Percentiles rank a stretch among this genome's conserved stretches.
Conservation (phyloP, 805 yeast genomes). For the Yamadazyma nakazawae region DNA sequence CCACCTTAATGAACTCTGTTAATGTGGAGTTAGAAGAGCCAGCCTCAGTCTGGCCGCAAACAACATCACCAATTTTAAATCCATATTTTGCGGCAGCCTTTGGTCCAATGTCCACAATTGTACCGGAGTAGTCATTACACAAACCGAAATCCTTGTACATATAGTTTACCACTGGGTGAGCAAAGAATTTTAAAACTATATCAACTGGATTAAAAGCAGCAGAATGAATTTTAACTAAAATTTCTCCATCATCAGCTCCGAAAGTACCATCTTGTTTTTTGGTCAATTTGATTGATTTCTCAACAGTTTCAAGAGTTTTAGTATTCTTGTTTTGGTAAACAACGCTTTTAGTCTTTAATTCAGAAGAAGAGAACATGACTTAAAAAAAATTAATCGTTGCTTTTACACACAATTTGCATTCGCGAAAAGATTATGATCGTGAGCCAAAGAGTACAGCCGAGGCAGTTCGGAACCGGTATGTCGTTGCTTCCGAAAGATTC, state of each 20-base stretch:
- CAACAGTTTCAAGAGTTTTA: neutral
- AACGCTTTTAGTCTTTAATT: neutral
- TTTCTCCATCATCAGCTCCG: slow-evolving; percentile 8
- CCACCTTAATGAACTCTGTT: slow-evolving; percentile 44
- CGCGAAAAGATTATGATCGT: too few species aligned
- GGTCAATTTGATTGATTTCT: neutral
- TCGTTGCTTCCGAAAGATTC: too few species aligned
- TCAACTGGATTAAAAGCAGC: slow-evolving; percentile 37
- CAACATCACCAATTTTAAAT: slow-evolving; percentile 27
- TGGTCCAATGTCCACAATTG: slow-evolving; percentile 28
- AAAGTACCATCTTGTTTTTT: neutral
- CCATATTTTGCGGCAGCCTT: slow-evolving; percentile 17
- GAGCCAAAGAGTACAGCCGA: too few species aligned
- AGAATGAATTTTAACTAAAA: slow-evolving; percentile 29
- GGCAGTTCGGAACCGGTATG: too few species aligned
- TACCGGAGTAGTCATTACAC: slow-evolving; percentile 34
- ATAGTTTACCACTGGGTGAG: slow-evolving; percentile 8
- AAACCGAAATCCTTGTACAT: slow-evolving; percentile 19
- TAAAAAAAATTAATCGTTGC: neutral
- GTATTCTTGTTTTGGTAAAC: slow-evolving; percentile 7
- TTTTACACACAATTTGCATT: neutral
- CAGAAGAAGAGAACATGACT: neutral
- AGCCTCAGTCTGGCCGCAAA: slow-evolving; percentile 23
- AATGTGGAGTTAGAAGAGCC: slow-evolving; percentile 35
- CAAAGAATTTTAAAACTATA: slow-evolving; percentile 18